Percentiles rank a stretch among this genome's conserved stretches.
Evolutionary conservation across 116 monocot species (phyloP).

Genomic region (Papilionanthe hybrid): DNA sequence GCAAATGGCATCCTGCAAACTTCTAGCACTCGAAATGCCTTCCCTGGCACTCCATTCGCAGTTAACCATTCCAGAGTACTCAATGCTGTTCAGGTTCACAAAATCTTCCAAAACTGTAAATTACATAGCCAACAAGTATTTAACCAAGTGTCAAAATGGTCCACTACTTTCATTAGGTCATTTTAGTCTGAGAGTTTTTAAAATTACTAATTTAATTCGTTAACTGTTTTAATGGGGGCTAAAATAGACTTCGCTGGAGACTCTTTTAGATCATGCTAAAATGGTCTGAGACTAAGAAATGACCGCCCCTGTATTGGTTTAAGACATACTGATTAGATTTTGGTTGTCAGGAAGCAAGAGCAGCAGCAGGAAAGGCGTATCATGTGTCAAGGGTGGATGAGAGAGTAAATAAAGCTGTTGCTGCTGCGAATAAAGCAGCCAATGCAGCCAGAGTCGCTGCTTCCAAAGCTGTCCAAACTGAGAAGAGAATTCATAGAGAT

Average conservation of each 20-base stretch:
- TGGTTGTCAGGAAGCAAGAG: conserved; percentile 67
- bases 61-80: conserved; percentile 89
- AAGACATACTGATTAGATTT: no score
- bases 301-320: background rate
- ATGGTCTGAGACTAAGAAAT: no score
- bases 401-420: conserved; percentile 75
- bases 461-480: conserved; percentile 67
- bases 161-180: no score
- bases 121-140: background rate
- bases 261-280: no score
- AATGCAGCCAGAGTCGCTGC: conserved; percentile 90
- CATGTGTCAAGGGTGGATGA: conserved; percentile 74
- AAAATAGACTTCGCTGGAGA: no score
- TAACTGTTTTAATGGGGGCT: no score
- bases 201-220: no score
- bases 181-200: no score
- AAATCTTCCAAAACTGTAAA: background rate
- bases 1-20: conserved; percentile 68
- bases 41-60: conserved; percentile 58
- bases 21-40: conserved; percentile 52
- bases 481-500: conserved; percentile 12
- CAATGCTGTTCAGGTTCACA: conserved; percentile 72
- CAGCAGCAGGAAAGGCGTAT: conserved; percentile 70
- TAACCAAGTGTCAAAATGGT: no score
- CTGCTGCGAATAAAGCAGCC: conserved; percentile 81